Conservation (phyloP, 2,329 filamentous ascomycete genomes). For the Raffaelea deltoideospora region DNA sequence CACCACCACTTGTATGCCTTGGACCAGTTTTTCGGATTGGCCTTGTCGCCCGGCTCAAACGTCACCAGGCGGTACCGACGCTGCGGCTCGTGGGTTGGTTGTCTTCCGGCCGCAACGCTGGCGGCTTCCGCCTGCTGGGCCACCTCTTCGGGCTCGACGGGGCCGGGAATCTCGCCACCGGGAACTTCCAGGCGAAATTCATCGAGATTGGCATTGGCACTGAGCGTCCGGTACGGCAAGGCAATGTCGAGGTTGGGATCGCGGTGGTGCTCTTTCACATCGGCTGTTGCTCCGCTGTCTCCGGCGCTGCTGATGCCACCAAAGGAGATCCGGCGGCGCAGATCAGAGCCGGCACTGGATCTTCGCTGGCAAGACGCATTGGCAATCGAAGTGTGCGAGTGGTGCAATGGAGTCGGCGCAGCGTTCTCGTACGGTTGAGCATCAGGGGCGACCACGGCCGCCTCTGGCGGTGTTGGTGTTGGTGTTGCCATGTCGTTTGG, state of each 20-base stretch:
- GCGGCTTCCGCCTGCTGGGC: slow-evolving; percentile 33
- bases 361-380: background rate
- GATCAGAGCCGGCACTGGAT: background rate
- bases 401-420: background rate
- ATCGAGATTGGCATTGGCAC: slow-evolving; percentile 32
- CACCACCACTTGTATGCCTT: slow-evolving; percentile 68
- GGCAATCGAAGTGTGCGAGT: slow-evolving; percentile 1
- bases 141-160: slow-evolving; percentile 26
- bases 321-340: background rate
- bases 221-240: slow-evolving; percentile 42
- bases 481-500: too few relatives aligned
- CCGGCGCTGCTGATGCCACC: background rate
- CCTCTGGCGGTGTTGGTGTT: too few relatives aligned
- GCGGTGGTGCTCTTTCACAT: slow-evolving; percentile 14
- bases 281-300: too few relatives aligned
- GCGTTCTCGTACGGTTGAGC: background rate
- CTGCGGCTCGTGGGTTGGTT: slow-evolving; percentile 8
- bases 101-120: slow-evolving; percentile 3
- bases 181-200: slow-evolving; percentile 44
- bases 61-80: slow-evolving; percentile 37
- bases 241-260: slow-evolving; percentile 21
- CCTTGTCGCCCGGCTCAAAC: slow-evolving; percentile 55
- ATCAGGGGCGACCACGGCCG: too few relatives aligned
- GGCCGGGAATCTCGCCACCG: slow-evolving; percentile 34
- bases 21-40: slow-evolving; percentile 77